Evolutionary conservation across 345 rosid species (phyloP).

Genomic region (Leavenworthia alabamica): DNA sequence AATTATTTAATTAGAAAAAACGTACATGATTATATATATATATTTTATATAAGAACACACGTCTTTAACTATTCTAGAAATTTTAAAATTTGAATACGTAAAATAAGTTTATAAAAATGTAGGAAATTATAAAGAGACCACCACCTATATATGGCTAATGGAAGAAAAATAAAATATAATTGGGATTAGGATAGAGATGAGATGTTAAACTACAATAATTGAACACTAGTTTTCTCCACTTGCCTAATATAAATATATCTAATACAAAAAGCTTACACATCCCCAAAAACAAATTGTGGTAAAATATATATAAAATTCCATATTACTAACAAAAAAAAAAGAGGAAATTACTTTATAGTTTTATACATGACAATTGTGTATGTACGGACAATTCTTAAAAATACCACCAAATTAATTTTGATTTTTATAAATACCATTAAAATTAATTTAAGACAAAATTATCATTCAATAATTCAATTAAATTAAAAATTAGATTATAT

Average conservation of each 20-base stretch:
- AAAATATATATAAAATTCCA: background rate
- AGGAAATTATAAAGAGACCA: conserved; percentile 10
- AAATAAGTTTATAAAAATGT: background rate
- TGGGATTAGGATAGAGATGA: conserved; percentile 25
- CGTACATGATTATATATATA: background rate
- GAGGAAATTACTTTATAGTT: background rate
- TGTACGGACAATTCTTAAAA: too few relatives aligned
- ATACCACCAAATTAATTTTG: too few relatives aligned
- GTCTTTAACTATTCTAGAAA: background rate
- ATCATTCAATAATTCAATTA: too few relatives aligned
- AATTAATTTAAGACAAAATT: too few relatives aligned
- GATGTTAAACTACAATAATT: conserved; percentile 34
- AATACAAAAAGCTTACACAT: conserved; percentile 17
- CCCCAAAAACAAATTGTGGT: background rate
- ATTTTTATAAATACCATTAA: too few relatives aligned
- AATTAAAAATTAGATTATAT: too few relatives aligned
- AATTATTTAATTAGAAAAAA: background rate
- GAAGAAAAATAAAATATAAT: conserved; percentile 21
- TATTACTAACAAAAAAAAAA: background rate
- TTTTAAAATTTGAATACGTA: background rate
- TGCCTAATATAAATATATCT: conserved; percentile 24
- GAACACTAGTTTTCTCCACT: conserved; percentile 29
- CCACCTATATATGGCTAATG: conserved; percentile 28
- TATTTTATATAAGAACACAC: too few relatives aligned
- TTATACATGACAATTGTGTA: background rate